Evolutionary conservation across 768 basidiomycete species (phyloP).

Genomic region (Lentinula edodes): DNA sequence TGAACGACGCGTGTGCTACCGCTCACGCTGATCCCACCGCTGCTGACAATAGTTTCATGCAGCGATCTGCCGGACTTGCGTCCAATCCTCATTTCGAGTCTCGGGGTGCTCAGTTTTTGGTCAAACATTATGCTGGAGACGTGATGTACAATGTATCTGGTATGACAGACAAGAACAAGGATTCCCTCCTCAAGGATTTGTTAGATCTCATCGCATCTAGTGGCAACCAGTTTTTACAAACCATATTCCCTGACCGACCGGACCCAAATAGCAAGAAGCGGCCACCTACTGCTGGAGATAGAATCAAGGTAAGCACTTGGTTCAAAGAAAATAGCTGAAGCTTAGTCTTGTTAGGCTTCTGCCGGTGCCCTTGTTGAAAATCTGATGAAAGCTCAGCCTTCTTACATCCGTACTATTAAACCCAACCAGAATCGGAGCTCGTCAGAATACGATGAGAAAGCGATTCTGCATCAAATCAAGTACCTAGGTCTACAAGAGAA

Average conservation of each 20-base stretch:
- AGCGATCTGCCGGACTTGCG: constrained; percentile 76
- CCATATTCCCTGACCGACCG: constrained; percentile 87
- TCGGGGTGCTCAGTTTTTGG: constrained; percentile 89
- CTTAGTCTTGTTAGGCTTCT: constrained; percentile 50
- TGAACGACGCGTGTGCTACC: constrained; percentile 98
- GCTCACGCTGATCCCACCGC: constrained; percentile 96
- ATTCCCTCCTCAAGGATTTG: constrained; percentile 90
- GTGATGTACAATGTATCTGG: constrained; percentile 97
- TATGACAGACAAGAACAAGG: constrained; percentile 99
- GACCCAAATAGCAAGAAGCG: constrained; percentile 97
- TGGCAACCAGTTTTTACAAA: constrained; percentile 80
- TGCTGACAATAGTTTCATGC: constrained; percentile 95
- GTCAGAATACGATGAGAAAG: constrained; percentile 90
- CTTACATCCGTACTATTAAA: constrained; percentile 99
- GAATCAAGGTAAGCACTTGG: constrained; percentile 70
- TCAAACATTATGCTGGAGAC: constrained; percentile 97
- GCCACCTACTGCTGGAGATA: constrained; percentile 95
- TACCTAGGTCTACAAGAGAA: constrained; percentile 98
- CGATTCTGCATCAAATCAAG: constrained; percentile 97
- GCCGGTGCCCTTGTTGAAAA: constrained; percentile 96
- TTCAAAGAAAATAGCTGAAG: neutral
- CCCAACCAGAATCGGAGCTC: constrained; percentile 94
- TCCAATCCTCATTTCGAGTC: constrained; percentile 93
- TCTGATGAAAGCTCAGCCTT: constrained; percentile 94
- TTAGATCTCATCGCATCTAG: constrained; percentile 83